phyloP scores from a whole-genome alignment of 2,329 filamentous ascomycete species.

The Amphichorda felina region DNA sequence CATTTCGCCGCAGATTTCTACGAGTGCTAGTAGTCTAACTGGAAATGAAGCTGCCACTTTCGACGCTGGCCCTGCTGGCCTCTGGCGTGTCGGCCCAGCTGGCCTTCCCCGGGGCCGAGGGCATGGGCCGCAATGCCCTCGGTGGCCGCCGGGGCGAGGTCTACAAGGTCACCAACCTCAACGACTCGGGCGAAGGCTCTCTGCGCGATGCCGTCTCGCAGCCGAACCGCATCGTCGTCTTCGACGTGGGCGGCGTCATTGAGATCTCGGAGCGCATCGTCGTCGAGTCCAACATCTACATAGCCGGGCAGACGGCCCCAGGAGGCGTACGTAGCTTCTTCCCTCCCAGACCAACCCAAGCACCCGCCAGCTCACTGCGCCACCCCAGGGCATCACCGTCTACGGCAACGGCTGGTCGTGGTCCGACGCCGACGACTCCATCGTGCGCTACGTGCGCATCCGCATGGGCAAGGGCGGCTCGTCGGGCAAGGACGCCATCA shows the following conservation, averaged over 20 bases:
- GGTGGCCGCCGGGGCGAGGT: constrained; percentile 32
- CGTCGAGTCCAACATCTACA: constrained; percentile 32
- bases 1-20: not conserved
- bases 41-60: not conserved
- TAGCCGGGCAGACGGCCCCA: constrained; percentile 37
- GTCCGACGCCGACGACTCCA: constrained; percentile 37
- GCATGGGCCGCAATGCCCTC: constrained; percentile 31
- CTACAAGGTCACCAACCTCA: constrained; percentile 35
- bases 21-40: not conserved
- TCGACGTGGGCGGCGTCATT: constrained; percentile 36
- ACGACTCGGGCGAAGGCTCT: constrained; percentile 33
- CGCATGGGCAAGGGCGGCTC: constrained; percentile 37
- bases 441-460: constrained; percentile 42
- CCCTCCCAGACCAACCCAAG: no score
- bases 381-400: constrained; percentile 28
- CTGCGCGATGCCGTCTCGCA: constrained; percentile 36
- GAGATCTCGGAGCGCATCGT: constrained; percentile 32
- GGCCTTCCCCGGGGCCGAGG: constrained; percentile 38
- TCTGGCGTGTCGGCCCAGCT: not conserved
- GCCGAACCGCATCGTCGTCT: constrained; percentile 34
- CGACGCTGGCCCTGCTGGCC: not conserved
- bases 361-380: no score
- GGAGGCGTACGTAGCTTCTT: constrained; percentile 24
- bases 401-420: constrained; percentile 43
- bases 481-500: constrained; percentile 41